phyloP scores from a whole-genome alignment of 129 eudicot species.

The Arctium minus region DNA sequence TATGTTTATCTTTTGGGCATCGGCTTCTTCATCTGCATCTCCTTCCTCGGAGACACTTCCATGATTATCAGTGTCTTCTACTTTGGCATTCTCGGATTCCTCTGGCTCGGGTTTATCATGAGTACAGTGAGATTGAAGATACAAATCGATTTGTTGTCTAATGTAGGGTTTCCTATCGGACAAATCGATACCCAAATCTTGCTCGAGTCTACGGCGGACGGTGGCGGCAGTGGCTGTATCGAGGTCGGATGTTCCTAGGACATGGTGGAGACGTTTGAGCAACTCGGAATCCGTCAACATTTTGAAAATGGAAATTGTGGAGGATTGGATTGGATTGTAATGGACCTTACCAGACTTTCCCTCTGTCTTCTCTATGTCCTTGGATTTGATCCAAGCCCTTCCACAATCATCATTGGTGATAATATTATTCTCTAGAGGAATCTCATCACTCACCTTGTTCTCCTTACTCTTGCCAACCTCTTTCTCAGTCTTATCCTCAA shows the following conservation, averaged over 20 bases:
- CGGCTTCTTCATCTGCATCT: slow-evolving; percentile 27
- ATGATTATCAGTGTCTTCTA: slow-evolving; percentile 15
- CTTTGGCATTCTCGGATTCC: slow-evolving; percentile 20
- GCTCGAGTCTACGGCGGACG: slow-evolving; percentile 58
- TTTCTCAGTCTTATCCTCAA: too few relatives aligned
- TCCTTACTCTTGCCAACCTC: too few relatives aligned
- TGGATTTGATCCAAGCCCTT: too few relatives aligned
- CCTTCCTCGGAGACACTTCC: slow-evolving; percentile 11
- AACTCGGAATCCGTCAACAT: slow-evolving; percentile 62
- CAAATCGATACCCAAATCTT: slow-evolving; percentile 48
- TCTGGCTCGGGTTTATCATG: slow-evolving; percentile 9
- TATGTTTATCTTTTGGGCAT: slow-evolving; percentile 14
- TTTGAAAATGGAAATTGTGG: background rate
- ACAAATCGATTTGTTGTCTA: slow-evolving; percentile 40
- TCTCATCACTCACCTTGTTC: too few relatives aligned
- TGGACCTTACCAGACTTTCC: too few relatives aligned
- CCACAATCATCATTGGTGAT: too few relatives aligned
- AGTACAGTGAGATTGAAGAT: slow-evolving; percentile 21
- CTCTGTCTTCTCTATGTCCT: too few relatives aligned
- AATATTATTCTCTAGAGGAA: too few relatives aligned
- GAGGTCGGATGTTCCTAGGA: slow-evolving; percentile 59
- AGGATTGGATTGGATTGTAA: background rate
- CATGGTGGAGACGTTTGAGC: slow-evolving; percentile 38
- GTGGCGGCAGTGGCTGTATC: slow-evolving; percentile 49
- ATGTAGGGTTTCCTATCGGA: slow-evolving; percentile 45